A percentile compares a stretch with the other conserved stretches of the same genome.
Evolutionary conservation across 257 asterid species (phyloP).

Genomic region (Solanum chmielewskii): DNA sequence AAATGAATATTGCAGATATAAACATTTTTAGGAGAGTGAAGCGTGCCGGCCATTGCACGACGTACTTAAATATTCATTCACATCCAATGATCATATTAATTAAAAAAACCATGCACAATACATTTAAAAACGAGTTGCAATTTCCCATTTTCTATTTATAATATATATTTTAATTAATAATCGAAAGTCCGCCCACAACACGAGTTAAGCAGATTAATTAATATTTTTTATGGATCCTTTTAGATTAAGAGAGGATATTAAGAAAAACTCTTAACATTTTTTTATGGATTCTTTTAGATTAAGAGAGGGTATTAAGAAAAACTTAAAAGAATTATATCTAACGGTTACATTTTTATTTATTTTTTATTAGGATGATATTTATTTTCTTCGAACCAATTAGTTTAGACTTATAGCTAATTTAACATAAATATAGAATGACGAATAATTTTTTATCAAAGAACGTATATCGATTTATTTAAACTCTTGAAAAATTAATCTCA

Average conservation of each 20-base stretch:
- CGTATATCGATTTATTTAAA: not conserved
- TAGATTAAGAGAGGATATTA: not conserved
- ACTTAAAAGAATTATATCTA: not conserved
- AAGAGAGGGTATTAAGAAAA: not conserved
- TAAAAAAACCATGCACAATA: not conserved
- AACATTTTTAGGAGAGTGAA: not conserved
- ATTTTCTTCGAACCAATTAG: not conserved
- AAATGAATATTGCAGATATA: not conserved
- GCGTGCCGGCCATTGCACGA: conserved; percentile 8
- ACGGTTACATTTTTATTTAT: not conserved
- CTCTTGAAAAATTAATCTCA: not conserved
- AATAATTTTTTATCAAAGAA: not conserved
- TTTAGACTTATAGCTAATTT: not conserved
- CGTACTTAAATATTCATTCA: not conserved
- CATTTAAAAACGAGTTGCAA: not conserved
- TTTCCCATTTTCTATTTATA: not conserved
- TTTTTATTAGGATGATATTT: not conserved
- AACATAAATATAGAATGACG: not conserved
- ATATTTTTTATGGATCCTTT: not conserved
- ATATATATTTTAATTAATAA: not conserved
- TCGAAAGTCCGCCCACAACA: not conserved
- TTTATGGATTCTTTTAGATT: not conserved
- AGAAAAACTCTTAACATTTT: not conserved
- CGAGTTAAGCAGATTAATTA: not conserved
- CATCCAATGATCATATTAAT: not conserved